These are phyloP conservation scores for Inga laurina DNA, from an alignment of 306 rosid genomes.

Conservation along the genomic window DNA sequence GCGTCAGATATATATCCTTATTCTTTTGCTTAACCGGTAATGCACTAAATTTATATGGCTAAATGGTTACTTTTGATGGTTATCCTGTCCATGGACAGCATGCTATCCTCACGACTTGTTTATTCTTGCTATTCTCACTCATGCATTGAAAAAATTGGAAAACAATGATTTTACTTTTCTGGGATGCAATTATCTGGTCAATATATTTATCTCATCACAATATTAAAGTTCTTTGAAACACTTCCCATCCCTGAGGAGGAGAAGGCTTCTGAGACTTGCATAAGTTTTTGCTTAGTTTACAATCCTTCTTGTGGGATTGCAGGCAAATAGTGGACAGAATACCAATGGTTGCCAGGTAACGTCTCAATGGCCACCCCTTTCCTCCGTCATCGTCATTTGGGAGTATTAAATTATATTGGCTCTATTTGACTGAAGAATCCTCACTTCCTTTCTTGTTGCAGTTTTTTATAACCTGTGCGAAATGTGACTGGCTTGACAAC, in stretches of 20 bases:
- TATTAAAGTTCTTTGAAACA: neutral
- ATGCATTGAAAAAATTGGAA: neutral
- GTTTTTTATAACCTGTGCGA: conserved; percentile 93
- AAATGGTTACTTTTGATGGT: conserved; percentile 6
- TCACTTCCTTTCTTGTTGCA: conserved; percentile 39
- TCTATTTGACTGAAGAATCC: conserved; percentile 31
- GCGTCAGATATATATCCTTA: conserved; percentile 11
- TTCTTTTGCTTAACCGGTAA: conserved; percentile 14
- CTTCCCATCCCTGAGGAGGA: neutral
- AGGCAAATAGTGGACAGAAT: conserved; percentile 93
- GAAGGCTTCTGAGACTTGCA: neutral
- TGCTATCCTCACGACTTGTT: neutral
- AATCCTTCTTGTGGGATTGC: conserved; percentile 35
- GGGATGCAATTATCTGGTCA: neutral
- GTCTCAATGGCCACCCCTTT: conserved; percentile 5
- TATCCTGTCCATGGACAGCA: neutral
- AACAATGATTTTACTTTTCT: neutral
- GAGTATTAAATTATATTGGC: conserved; percentile 1
- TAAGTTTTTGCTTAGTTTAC: neutral
- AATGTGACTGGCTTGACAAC: conserved; percentile 99
- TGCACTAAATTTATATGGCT: neutral
- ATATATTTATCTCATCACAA: neutral
- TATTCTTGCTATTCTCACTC: neutral
- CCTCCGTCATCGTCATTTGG: conserved; percentile 1
- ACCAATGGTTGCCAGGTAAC: conserved; percentile 94